Conservation (phyloP, 208 protist genomes). For the Leishmania aethiopica region DNA sequence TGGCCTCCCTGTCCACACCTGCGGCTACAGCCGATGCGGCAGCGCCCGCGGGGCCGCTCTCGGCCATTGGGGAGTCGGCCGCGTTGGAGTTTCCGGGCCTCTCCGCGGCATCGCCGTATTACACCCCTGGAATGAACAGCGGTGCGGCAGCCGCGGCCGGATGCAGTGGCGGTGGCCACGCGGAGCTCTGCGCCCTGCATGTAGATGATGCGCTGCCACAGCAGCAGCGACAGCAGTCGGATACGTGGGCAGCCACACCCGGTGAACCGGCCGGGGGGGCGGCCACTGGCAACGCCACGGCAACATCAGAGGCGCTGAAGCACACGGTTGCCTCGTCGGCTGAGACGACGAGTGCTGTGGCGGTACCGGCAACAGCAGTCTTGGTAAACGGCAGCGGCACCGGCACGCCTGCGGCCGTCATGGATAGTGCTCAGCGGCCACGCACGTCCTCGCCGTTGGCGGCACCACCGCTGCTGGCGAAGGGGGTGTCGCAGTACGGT, state of each 20-base stretch:
- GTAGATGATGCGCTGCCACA: neutral
- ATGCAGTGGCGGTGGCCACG: neutral
- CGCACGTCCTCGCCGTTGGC: neutral
- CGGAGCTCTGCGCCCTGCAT: neutral
- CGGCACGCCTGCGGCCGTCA: neutral
- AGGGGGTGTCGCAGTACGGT: conserved; percentile 1
- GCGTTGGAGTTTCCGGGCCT: neutral
- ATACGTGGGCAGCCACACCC: conserved; percentile 7
- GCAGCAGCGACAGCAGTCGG: conserved; percentile 7
- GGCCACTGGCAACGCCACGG: neutral
- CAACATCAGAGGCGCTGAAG: neutral
- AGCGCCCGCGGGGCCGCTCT: neutral
- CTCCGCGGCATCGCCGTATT: conserved; percentile 10
- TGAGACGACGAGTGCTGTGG: neutral
- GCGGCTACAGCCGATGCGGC: neutral
- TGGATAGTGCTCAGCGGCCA: neutral
- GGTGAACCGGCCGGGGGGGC: neutral
- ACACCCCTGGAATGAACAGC: conserved; percentile 8
- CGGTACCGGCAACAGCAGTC: neutral
- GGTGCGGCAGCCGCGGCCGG: neutral
- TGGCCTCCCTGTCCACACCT: neutral
- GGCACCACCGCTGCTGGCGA: neutral
- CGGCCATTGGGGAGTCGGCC: neutral
- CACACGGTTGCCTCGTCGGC: neutral
- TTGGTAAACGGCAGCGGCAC: neutral